Evolutionary conservation across 345 rosid genomes (phyloP).

Genomic region (Ceriops zippeliana): DNA sequence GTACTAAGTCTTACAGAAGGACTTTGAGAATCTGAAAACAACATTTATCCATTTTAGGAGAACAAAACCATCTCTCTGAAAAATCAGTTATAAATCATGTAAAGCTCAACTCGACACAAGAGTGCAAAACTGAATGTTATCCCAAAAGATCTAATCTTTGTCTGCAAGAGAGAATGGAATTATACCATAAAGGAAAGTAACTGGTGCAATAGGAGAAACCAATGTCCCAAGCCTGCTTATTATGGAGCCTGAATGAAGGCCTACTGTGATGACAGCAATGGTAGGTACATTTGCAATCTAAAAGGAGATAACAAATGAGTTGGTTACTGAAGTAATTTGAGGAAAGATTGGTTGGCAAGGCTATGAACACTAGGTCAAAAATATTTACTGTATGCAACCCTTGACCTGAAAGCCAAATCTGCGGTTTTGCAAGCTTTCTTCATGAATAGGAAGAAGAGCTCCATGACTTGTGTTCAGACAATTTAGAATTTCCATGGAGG

Average conservation of each 20-base stretch:
- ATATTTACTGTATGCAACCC: background rate
- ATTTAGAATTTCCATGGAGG: conserved; percentile 56
- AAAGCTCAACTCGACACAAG: background rate
- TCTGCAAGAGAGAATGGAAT: background rate
- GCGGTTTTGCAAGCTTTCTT: conserved; percentile 53
- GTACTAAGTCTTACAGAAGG: conserved; percentile 71
- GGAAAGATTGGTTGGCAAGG: background rate
- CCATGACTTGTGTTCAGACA: conserved; percentile 55
- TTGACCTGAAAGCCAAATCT: conserved; percentile 79
- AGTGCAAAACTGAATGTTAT: background rate
- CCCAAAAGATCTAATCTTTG: background rate
- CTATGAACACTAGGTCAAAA: background rate
- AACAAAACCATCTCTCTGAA: background rate
- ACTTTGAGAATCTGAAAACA: conserved; percentile 70
- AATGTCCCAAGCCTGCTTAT: conserved; percentile 72
- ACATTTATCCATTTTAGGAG: conserved; percentile 17
- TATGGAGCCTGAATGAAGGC: conserved; percentile 42
- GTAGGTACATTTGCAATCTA: conserved; percentile 62
- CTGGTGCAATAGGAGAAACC: conserved; percentile 68
- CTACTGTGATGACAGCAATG: conserved; percentile 54
- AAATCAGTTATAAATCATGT: background rate
- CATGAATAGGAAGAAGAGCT: conserved; percentile 50
- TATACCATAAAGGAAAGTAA: conserved; percentile 80
- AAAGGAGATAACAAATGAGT: conserved; percentile 17
- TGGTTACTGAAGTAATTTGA: background rate